A percentile compares a stretch with the other conserved stretches of the same genome.
phyloP scores from a whole-genome alignment of 768 basidiomycete genomes.

The Trametes elegans region DNA sequence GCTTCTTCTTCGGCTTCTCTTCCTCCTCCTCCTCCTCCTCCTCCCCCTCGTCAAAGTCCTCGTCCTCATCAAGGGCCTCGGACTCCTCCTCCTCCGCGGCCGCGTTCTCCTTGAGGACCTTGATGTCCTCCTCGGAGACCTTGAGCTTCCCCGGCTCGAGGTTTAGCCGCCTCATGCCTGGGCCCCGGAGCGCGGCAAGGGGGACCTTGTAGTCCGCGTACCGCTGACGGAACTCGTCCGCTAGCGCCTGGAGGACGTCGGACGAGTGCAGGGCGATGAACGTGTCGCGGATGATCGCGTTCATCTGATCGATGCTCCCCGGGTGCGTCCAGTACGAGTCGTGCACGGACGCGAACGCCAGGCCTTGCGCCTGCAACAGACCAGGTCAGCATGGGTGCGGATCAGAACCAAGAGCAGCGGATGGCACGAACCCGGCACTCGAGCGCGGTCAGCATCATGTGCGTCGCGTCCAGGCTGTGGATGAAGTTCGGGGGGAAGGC shows the following conservation, averaged over 20 bases:
- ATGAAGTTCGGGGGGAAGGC: conserved; percentile 99
- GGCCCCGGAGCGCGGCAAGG: conserved; percentile 42
- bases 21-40: conserved; percentile 19
- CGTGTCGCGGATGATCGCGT: conserved; percentile 83
- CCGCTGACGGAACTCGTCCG: conserved; percentile 75
- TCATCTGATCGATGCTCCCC: conserved; percentile 82
- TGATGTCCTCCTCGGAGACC: neutral
- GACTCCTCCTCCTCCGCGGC: conserved; percentile 15
- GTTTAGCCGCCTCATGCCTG: conserved; percentile 7
- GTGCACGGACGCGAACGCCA: conserved; percentile 95
- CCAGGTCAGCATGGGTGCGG: neutral
- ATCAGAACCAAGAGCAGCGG: neutral
- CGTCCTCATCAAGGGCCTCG: conserved; percentile 27
- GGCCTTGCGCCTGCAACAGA: conserved; percentile 51
- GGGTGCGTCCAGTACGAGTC: conserved; percentile 99
- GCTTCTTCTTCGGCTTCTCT: conserved; percentile 23
- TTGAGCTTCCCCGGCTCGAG: neutral
- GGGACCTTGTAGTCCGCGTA: conserved; percentile 75
- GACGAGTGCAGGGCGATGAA: conserved; percentile 92
- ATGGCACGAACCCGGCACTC: conserved; percentile 68
- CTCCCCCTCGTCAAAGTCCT: conserved; percentile 19
- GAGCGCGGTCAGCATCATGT: conserved; percentile 96
- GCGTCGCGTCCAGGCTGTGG: conserved; percentile 95
- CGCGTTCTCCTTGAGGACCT: conserved; percentile 31
- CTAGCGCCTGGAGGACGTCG: conserved; percentile 72